Evolutionary conservation across 306 rosid genomes (phyloP).

Genomic region (Quercus glauca): DNA sequence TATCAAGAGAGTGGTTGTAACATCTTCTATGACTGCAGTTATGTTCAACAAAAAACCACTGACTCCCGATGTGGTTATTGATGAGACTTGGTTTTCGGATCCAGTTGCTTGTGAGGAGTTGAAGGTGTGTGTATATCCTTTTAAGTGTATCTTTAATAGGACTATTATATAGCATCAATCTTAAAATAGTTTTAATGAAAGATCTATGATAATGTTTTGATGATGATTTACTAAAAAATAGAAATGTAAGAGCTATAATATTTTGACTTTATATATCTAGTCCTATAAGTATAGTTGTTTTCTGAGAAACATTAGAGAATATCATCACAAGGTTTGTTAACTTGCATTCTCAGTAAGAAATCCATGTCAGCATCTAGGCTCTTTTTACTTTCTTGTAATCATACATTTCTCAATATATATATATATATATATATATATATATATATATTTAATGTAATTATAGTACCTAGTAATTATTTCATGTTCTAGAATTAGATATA

Average conservation of each 20-base stretch:
- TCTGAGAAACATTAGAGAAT: no score
- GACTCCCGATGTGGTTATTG: conserved; percentile 7
- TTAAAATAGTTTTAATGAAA: neutral
- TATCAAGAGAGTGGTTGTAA: conserved; percentile 21
- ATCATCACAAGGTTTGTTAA: no score
- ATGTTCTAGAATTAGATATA: neutral
- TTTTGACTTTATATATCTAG: no score
- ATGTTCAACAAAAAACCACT: conserved; percentile 1
- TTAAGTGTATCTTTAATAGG: neutral
- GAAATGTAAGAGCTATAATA: no score
- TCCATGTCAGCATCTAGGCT: no score
- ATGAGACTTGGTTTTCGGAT: conserved; percentile 27
- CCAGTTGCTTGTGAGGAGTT: conserved; percentile 3
- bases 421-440: no score
- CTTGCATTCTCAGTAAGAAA: no score
- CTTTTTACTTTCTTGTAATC: no score
- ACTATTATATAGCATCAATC: neutral
- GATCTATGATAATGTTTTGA: neutral
- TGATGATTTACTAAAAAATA: neutral
- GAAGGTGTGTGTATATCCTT: conserved; percentile 2
- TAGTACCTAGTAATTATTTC: neutral
- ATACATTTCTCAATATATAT: no score
- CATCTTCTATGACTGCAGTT: conserved; percentile 28
- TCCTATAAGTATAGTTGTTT: no score
- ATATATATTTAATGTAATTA: no score